phyloP scores from a whole-genome alignment of 2,329 filamentous ascomycete genomes.

The Proliferodiscus dingleyae region DNA sequence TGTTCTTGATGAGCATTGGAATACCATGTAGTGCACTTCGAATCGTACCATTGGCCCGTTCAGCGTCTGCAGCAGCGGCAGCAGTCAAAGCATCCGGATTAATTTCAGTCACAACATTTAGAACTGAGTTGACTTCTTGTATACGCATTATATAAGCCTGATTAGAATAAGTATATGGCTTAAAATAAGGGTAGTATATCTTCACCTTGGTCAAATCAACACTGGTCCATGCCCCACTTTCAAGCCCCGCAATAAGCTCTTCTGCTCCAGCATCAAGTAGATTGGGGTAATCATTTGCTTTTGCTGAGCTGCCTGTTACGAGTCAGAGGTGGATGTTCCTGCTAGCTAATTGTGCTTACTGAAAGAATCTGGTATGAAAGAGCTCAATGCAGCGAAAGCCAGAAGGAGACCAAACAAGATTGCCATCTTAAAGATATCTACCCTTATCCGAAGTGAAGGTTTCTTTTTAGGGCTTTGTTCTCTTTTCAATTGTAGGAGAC shows the following conservation, averaged over 20 bases:
- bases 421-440: too few species aligned
- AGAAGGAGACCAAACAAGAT: too few species aligned
- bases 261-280: slow-evolving; percentile 49
- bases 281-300: slow-evolving; percentile 22
- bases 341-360: too few species aligned
- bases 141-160: slow-evolving; percentile 26
- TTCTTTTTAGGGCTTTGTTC: too few species aligned
- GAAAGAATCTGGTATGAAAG: too few species aligned
- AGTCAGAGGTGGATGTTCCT: too few species aligned
- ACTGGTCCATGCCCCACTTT: slow-evolving; percentile 47
- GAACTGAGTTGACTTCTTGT: slow-evolving; percentile 16
- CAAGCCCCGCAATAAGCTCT: slow-evolving; percentile 45
- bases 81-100: slow-evolving; percentile 65
- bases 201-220: slow-evolving; percentile 50
- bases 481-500: too few species aligned
- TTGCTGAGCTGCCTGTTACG: too few species aligned
- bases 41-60: slow-evolving; percentile 50
- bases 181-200: slow-evolving; percentile 32
- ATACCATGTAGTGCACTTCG: slow-evolving; percentile 61
- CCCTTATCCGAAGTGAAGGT: too few species aligned
- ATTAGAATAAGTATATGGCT: not conserved
- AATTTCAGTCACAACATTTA: slow-evolving; percentile 54
- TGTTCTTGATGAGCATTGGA: slow-evolving; percentile 57
- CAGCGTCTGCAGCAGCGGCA: slow-evolving; percentile 54
- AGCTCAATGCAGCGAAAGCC: too few species aligned